Base-by-base conservation (phyloP, 108 stramenopile genomes). In the Cyclostephanos invisitatus region DNA sequence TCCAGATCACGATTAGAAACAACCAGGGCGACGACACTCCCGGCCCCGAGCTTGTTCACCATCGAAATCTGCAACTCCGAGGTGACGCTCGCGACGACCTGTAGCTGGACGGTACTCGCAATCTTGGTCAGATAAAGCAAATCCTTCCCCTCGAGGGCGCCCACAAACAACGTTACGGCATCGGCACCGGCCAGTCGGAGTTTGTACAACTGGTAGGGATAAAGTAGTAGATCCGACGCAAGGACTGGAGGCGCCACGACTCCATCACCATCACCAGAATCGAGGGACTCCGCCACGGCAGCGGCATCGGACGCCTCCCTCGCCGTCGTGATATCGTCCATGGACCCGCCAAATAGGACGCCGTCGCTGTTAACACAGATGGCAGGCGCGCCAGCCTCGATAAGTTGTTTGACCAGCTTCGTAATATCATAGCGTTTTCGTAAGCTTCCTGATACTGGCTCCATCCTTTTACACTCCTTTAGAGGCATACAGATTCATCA, bases 201-300 rank as follows among this genome's bases (percentile, higher is more conserved):
- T 70, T 91, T 95, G 80, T 92, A 95, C 40, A 95, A 73, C 59
- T 95, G 94, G 59, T 95, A 95, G 32, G 94, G 94, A 65, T 95
- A 95, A 11, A 95, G 66, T 4, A 92, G 28, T 15, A 95, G 76
- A 77, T 95, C 94, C 0, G 90, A 91, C 2, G 94, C 94, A 18
- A 95, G 68, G 37, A 95, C 72, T 3, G 94, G 94, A 14, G 94
- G 94, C 37, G 78, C 81, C 8, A 84, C 78, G 10, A 81, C 83
- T 47, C 85, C 85, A 62, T 88, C 88, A 42, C 38, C 84, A 51
- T 88, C 87, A 46, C 38, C 55, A 2, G 70, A 54, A 51, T 79
- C 77, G 10, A 78, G 64, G 25, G 81, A 74, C 62, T 68, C 53
- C 12, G 77, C 59, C 18, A 87, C 57, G 28, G 83, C 84, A 12